Percentiles rank a stretch among this genome's conserved stretches.
These are phyloP conservation scores for Monilinia vaccinii-corymbosi DNA, from an alignment of 2,329 filamentous ascomycete genomes.

Conservation along the genomic window DNA sequence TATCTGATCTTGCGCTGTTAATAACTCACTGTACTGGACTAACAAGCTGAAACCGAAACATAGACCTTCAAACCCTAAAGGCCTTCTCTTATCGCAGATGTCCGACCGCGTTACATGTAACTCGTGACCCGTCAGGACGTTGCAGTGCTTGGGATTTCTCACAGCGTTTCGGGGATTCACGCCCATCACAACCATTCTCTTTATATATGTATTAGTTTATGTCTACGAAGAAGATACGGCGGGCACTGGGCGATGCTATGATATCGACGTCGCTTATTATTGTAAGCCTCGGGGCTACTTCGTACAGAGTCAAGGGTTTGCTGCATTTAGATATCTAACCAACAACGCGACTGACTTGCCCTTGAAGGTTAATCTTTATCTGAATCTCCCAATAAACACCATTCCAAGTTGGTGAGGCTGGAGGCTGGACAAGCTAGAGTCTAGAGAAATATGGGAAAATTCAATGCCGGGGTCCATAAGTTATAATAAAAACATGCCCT, in stretches of 20 bases:
- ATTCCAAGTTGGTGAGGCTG: background rate
- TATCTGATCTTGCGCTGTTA: background rate
- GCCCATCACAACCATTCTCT: background rate
- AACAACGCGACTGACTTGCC: conserved; percentile 1
- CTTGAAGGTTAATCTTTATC: background rate
- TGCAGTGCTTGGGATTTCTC: background rate
- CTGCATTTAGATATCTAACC: background rate
- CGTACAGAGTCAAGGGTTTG: background rate
- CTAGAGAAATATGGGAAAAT: background rate
- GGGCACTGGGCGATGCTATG: background rate
- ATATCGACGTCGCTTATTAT: conserved; percentile 4
- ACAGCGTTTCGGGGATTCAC: background rate
- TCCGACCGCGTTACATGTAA: no score
- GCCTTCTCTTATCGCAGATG: background rate
- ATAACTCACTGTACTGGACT: background rate
- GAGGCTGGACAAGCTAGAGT: background rate
- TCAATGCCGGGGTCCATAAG: background rate
- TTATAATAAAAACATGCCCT: background rate
- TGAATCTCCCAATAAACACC: background rate
- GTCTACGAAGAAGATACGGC: background rate
- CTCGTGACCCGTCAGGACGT: background rate
- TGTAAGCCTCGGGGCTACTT: background rate
- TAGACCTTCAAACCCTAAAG: background rate
- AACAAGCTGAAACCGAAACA: background rate
- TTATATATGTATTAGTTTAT: background rate